Percentiles rank a stretch among this genome's conserved stretches.
These are phyloP conservation scores for Leptographium procerum DNA, from an alignment of 2,329 filamentous ascomycete genomes.

Conservation along the genomic window DNA sequence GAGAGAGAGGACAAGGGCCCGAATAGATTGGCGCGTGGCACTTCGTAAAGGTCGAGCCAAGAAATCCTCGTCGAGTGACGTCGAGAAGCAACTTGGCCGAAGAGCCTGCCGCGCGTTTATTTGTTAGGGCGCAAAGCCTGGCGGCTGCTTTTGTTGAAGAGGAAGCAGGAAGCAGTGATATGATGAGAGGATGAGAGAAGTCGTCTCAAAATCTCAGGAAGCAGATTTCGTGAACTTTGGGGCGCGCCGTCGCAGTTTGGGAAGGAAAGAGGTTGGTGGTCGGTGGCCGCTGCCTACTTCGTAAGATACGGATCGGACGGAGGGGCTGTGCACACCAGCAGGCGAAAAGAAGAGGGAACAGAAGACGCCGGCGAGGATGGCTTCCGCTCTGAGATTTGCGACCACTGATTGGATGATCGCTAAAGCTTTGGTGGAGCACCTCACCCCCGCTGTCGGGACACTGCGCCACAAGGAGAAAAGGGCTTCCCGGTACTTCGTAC, in stretches of 20 bases:
- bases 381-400: background rate
- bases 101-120: too few species aligned
- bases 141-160: too few species aligned
- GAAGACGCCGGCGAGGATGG: background rate
- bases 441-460: background rate
- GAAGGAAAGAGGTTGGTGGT: background rate
- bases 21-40: background rate
- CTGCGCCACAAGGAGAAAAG: background rate
- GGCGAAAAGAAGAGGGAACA: background rate
- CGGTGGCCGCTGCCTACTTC: background rate
- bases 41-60: background rate
- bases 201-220: background rate
- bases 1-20: background rate
- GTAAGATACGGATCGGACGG: background rate
- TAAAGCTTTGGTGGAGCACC: background rate
- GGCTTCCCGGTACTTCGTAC: background rate
- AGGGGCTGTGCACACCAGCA: background rate
- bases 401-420: background rate
- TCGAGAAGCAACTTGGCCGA: too few species aligned
- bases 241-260: too few species aligned
- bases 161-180: too few species aligned
- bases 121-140: too few species aligned
- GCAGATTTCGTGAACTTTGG: background rate
- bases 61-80: too few species aligned
- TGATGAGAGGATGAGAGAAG: background rate